Evolutionary conservation across 176 grass and related monocot genomes (phyloP).

Genomic region (Bromus sterilis): DNA sequence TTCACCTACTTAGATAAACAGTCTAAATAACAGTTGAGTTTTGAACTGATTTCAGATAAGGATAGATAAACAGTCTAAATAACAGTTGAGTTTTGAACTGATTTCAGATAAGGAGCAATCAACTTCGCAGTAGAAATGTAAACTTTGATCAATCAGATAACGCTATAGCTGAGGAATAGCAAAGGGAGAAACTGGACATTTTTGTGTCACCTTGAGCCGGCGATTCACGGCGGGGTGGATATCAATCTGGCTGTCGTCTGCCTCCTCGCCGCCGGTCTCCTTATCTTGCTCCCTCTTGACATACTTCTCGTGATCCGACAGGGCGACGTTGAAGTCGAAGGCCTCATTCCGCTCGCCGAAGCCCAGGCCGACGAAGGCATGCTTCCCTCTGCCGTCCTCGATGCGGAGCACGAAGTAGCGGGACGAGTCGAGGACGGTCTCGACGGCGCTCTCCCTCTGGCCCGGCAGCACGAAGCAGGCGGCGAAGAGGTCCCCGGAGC

Average conservation of each 20-base stretch:
- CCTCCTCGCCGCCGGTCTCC: conserved; percentile 54
- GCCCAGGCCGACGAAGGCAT: conserved; percentile 92
- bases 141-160: not conserved
- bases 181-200: not conserved
- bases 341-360: conserved; percentile 97
- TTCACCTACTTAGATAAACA: not conserved
- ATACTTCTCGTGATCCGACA: conserved; percentile 98
- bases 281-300: conserved; percentile 96
- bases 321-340: conserved; percentile 94
- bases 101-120: not conserved
- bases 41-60: not conserved
- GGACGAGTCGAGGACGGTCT: conserved; percentile 89
- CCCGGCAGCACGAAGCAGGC: conserved; percentile 77
- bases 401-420: conserved; percentile 95
- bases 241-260: conserved; percentile 57
- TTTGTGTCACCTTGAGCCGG: conserved; percentile 66
- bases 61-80: not conserved
- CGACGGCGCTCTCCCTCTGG: conserved; percentile 59
- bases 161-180: not conserved
- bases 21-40: no score
- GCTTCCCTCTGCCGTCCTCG: conserved; percentile 79
- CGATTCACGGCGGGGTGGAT: conserved; percentile 89
- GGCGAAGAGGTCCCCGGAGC: conserved; percentile 85
- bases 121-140: not conserved
- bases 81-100: not conserved